A percentile compares a stretch with the other conserved stretches of the same genome.
Evolutionary conservation across 768 basidiomycete genomes (phyloP).

Genomic region (Phylloporus rhodoxanthus): DNA sequence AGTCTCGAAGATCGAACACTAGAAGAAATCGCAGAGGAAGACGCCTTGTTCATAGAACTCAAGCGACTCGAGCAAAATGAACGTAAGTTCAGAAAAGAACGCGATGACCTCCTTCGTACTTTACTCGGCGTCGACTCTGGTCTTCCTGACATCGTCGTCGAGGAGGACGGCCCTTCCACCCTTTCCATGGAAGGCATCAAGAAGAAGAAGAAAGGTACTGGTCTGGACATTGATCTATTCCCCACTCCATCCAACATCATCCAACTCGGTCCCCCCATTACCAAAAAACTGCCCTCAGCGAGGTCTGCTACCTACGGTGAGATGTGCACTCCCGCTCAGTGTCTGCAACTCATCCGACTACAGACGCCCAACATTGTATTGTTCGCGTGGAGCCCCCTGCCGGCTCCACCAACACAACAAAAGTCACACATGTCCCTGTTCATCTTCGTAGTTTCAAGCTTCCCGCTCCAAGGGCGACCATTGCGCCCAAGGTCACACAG

Average conservation of each 20-base stretch:
- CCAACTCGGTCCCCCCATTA: constrained; percentile 33
- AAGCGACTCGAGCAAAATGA: constrained; percentile 95
- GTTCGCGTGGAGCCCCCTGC: constrained; percentile 55
- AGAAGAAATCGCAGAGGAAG: constrained; percentile 90
- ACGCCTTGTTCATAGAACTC: constrained; percentile 87
- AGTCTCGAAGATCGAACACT: constrained; percentile 86
- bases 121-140: constrained; percentile 86
- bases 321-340: not conserved
- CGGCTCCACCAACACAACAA: constrained; percentile 42
- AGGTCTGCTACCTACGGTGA: constrained; percentile 59
- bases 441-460: constrained; percentile 85
- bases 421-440: constrained; percentile 72
- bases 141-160: constrained; percentile 58
- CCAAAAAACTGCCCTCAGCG: constrained; percentile 39
- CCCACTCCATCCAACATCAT: constrained; percentile 33
- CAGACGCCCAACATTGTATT: constrained; percentile 72
- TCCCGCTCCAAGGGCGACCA: constrained; percentile 67
- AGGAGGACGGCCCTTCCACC: constrained; percentile 54
- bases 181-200: constrained; percentile 44
- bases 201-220: constrained; percentile 45
- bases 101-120: constrained; percentile 80
- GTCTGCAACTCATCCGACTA: constrained; percentile 12
- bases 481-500: constrained; percentile 70
- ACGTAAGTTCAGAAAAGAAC: constrained; percentile 77
- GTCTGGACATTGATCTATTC: constrained; percentile 31